Evolutionary conservation across 2,329 filamentous ascomycete genomes (phyloP), one percentile per base, ranked within the genome.

Genomic region (Sarocladiaceae sp.): DNA sequence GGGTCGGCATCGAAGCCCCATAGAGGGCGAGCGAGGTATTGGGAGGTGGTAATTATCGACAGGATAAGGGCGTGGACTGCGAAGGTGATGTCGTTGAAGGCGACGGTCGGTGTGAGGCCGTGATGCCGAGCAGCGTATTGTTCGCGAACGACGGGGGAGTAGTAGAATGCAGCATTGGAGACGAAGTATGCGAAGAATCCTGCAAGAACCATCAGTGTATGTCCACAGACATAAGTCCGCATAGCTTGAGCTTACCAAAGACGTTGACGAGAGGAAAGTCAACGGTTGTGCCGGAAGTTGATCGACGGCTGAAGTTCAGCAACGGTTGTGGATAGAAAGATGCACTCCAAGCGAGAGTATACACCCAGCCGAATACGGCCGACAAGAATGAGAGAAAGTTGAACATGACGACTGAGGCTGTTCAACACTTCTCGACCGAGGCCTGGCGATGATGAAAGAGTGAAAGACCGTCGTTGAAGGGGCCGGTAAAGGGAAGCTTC

Each of bases 241-340:
- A 25, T 18, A 33, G 10, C 5, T 13, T 28, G 33, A 17, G 56
- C 69, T 42, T 64, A 82, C 80, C 83, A 4, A 86, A 62, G 23
- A 73, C 70, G 69, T 94, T 94, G 60, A 90, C 76, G 17, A 87
- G 77, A 17, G 90, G 90, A 63, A 95, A 97, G 67, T 97, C 92
- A 58, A 96, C 86, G 1, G 90, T 89, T 4, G 93, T 85, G 36
- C 94, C 94, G 18, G 82, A 79, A 4, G 92, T 97, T 8, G 89
- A 88, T 53, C 82, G 82, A 51, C 90, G 86, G 26, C 75, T 76
- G 66, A 78, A 86, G 76, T 97, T 97, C 56, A 90, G 79, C 55
- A 95, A 71, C 6, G 88, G 83, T 66, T 97, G 94, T 1, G 93
- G 92, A 67, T 97, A 97, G 73, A 97, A 97, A 15, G 90, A 96